These are phyloP conservation scores for Angomonas ambiguus DNA, from an alignment of 208 protist species.

Conservation along the genomic window DNA sequence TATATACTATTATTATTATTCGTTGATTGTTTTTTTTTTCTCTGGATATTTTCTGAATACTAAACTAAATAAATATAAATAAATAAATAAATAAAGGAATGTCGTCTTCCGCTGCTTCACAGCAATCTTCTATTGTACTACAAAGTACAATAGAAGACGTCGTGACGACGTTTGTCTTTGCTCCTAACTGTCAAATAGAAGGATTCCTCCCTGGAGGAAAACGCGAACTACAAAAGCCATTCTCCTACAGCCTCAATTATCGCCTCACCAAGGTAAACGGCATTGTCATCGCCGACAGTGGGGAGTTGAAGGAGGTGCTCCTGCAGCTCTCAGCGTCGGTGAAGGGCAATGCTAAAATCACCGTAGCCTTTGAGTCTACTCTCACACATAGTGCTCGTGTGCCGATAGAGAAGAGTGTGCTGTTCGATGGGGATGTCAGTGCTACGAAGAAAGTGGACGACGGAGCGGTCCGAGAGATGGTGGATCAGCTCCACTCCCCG, in stretches of 20 bases:
- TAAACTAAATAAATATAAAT: slow-evolving; percentile 2
- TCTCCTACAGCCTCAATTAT: slow-evolving; percentile 10
- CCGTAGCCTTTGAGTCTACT: slow-evolving; percentile 35
- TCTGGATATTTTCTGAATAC: slow-evolving; percentile 6
- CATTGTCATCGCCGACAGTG: slow-evolving; percentile 36
- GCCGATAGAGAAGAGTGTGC: slow-evolving; percentile 51
- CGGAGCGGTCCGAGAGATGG: slow-evolving; percentile 27
- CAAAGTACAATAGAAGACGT: slow-evolving; percentile 42
- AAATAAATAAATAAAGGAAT: slow-evolving; percentile 6
- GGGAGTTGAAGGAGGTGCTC: slow-evolving; percentile 48
- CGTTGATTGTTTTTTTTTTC: slow-evolving; percentile 16
- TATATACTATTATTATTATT: slow-evolving; percentile 9
- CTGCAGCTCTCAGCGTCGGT: slow-evolving; percentile 8
- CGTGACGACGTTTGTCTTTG: slow-evolving; percentile 43
- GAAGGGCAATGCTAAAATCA: slow-evolving; percentile 22
- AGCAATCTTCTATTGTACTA: neutral
- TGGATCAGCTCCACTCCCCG: slow-evolving; percentile 29
- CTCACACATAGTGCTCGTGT: slow-evolving; percentile 26
- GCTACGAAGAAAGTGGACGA: slow-evolving; percentile 20
- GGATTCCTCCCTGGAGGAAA: slow-evolving; percentile 24
- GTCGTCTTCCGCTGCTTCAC: neutral
- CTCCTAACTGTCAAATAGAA: slow-evolving; percentile 60
- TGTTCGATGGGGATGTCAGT: slow-evolving; percentile 43
- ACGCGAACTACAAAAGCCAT: slow-evolving; percentile 21
- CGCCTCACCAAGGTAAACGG: slow-evolving; percentile 53